Conservation (phyloP, 140 eudicot genomes). For the Bidens hawaiensis region DNA sequence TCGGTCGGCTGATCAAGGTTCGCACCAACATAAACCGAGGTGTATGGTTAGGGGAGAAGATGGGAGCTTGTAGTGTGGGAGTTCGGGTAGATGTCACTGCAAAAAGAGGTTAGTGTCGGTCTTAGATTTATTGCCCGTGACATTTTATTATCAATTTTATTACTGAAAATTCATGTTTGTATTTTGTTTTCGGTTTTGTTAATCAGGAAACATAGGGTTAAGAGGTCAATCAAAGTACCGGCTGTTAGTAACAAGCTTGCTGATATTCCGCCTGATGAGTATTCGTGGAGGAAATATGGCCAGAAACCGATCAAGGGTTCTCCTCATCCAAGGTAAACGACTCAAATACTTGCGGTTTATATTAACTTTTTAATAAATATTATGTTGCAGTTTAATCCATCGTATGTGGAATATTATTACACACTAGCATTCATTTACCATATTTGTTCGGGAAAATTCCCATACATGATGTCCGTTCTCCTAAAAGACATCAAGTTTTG, state of each 20-base stretch:
- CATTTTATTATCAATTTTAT: not conserved
- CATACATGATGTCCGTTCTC: too few species aligned
- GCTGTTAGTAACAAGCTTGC: slow-evolving; percentile 95
- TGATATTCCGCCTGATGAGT: slow-evolving; percentile 94
- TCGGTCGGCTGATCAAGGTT: slow-evolving; percentile 59
- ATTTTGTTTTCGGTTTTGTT: slow-evolving; percentile 2
- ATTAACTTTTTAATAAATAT: not conserved
- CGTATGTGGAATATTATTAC: slow-evolving; percentile 1
- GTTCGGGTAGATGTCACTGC: slow-evolving; percentile 86
- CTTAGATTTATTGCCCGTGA: slow-evolving; percentile 1
- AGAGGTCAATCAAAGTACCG: slow-evolving; percentile 91
- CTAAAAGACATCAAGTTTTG: too few species aligned
- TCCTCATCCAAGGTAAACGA: slow-evolving; percentile 91
- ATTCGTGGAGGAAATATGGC: slow-evolving; percentile 98
- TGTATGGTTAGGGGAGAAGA: slow-evolving; percentile 74
- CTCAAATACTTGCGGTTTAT: not conserved
- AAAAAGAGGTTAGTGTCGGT: slow-evolving; percentile 77
- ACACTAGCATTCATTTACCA: not conserved
- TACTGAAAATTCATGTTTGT: not conserved
- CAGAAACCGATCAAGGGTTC: slow-evolving; percentile 99
- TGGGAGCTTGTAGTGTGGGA: slow-evolving; percentile 77
- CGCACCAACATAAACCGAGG: slow-evolving; percentile 64
- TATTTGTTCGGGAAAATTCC: too few species aligned
- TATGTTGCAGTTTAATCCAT: not conserved
- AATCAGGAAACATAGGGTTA: slow-evolving; percentile 78